These are phyloP conservation scores for Trichosanthes cucumerina DNA, from an alignment of 306 rosid species.

Conservation along the genomic window DNA sequence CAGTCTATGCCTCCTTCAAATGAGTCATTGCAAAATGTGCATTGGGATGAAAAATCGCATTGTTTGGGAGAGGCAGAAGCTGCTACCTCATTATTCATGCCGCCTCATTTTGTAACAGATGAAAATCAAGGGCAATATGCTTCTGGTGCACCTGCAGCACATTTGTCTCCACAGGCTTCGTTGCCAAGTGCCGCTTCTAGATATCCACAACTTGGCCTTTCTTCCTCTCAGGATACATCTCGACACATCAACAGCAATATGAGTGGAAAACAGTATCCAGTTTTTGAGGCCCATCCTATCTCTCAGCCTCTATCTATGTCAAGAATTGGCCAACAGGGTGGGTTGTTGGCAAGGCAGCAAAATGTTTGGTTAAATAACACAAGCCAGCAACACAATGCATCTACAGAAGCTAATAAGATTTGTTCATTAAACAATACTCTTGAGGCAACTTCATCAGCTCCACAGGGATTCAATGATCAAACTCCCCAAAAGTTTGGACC, in stretches of 20 bases:
- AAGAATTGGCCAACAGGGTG: slow-evolving; percentile 25
- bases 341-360: slow-evolving; percentile 16
- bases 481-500: slow-evolving; percentile 20
- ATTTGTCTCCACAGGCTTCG: slow-evolving; percentile 22
- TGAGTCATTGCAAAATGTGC: slow-evolving; percentile 24
- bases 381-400: slow-evolving; percentile 22
- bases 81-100: slow-evolving; percentile 19
- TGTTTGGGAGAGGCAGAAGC: slow-evolving; percentile 16
- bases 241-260: slow-evolving; percentile 7
- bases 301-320: slow-evolving; percentile 19
- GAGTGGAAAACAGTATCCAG: slow-evolving; percentile 25
- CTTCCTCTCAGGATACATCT: slow-evolving; percentile 27
- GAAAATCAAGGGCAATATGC: slow-evolving; percentile 24
- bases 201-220: slow-evolving; percentile 20
- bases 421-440: slow-evolving; percentile 16
- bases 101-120: slow-evolving; percentile 26
- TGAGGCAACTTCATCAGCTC: slow-evolving; percentile 17
- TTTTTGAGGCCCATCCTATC: slow-evolving; percentile 27
- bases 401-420: slow-evolving; percentile 14
- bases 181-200: slow-evolving; percentile 16
- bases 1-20: slow-evolving; percentile 20
- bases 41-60: slow-evolving; percentile 28
- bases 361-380: slow-evolving; percentile 22
- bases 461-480: slow-evolving; percentile 18
- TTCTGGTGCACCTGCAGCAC: slow-evolving; percentile 16